Evolutionary conservation across 441 rosid species (phyloP).

Genomic region (Gossypium aridum): DNA sequence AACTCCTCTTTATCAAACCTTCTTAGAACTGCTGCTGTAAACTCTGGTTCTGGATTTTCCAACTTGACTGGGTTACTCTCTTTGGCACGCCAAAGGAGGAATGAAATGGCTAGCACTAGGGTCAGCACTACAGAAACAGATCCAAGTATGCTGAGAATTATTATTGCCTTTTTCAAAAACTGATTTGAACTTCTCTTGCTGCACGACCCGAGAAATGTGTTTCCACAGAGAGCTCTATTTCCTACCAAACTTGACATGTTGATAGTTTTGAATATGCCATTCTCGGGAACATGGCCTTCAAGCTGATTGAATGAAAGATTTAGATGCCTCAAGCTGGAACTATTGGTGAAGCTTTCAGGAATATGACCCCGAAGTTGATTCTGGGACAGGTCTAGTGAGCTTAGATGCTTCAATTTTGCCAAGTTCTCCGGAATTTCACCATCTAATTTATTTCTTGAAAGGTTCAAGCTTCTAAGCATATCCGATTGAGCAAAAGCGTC

Average conservation of each 20-base stretch:
- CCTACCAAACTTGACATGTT: slow-evolving; percentile 42
- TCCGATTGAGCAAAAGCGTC: slow-evolving; percentile 36
- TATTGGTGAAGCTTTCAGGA: slow-evolving; percentile 52
- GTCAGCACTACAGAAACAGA: slow-evolving; percentile 29
- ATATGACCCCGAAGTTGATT: slow-evolving; percentile 60
- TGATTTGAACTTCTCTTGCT: slow-evolving; percentile 29
- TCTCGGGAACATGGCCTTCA: slow-evolving; percentile 60
- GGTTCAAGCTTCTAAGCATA: slow-evolving; percentile 46
- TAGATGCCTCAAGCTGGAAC: slow-evolving; percentile 51
- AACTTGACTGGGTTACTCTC: slow-evolving; percentile 19
- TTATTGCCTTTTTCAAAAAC: slow-evolving; percentile 35
- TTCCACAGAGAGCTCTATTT: slow-evolving; percentile 67
- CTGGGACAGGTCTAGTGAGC: slow-evolving; percentile 57
- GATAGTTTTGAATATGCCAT: slow-evolving; percentile 57
- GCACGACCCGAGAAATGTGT: slow-evolving; percentile 38
- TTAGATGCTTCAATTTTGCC: slow-evolving; percentile 38
- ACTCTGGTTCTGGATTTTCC: slow-evolving; percentile 36
- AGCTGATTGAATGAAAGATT: slow-evolving; percentile 66
- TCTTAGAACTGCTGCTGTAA: slow-evolving; percentile 40
- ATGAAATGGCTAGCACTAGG: slow-evolving; percentile 24
- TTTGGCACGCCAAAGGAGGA: slow-evolving; percentile 22
- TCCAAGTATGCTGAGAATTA: slow-evolving; percentile 41
- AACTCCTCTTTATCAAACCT: slow-evolving; percentile 53
- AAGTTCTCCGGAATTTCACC: slow-evolving; percentile 50
- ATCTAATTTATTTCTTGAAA: slow-evolving; percentile 49